Evolutionary conservation across 1,284 basidiomycete species (phyloP), one percentile per base, ranked within the genome.

Genomic region (Puccinia hordei): DNA sequence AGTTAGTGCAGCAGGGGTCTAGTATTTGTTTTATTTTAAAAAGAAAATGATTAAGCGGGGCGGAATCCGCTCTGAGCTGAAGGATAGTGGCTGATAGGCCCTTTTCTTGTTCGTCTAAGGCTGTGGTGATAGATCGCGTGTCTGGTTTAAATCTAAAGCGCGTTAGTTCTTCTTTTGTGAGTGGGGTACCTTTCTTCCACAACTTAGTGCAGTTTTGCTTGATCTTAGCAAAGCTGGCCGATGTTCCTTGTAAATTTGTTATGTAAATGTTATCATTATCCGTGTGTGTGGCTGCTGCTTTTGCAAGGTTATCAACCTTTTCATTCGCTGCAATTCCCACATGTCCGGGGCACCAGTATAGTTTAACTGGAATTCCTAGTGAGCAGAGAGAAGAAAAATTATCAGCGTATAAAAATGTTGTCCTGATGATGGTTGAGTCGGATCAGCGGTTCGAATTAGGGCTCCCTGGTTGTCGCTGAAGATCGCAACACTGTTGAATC

Each of bases 381-480:
- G 6, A 24, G 13, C n/a, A 2, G 17, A 57, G 22, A 13, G 55
- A 24, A 24, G 6, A 57, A 24, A 27, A 27, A 13, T 57, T 57
- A 27, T 2, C 13, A 27, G 12, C 12, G 55, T 24, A 24, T 13
- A 57, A n/a, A n/a, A 13, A 13, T 57, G 55, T 57, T 57, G 55
- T 5, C 55, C 55, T 1, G 55, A 57, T 2, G 55, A 2, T 2
- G n/a, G 4, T 2, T 2, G 13, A 15, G 24, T n/a, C 5, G 57
- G 27, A 27, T 61, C 12, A 1, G 27, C 13, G 13, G 57, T 12
- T 15, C 57, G 27, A 30, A 61, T 6, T 9, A 61, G 57, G 5
- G 57, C 57, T 6, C 57, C 57, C 57, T 61, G 57, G 19, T 61
- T 61, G 30, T 61, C 57, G 13, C 57, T 33, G 19, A 35, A 61